Percentiles rank a stretch among this genome's conserved stretches.
These are phyloP conservation scores for Penicillium dipodomyicola DNA, from an alignment of 495 filamentous ascomycete genomes.

Conservation along the genomic window DNA sequence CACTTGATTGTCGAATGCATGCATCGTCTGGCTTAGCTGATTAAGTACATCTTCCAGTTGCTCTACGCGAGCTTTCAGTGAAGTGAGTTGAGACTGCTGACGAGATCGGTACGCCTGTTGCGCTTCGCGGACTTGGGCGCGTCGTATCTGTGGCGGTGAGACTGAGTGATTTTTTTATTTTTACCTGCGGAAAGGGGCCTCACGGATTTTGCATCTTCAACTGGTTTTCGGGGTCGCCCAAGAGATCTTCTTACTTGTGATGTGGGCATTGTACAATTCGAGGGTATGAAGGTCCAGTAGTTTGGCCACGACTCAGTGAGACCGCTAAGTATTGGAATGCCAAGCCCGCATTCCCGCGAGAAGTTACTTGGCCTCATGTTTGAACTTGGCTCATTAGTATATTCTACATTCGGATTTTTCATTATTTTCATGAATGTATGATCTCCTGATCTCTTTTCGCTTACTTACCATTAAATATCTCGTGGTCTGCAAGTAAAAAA, in stretches of 20 bases:
- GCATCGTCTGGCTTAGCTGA: conserved; percentile 13
- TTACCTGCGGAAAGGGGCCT: background rate
- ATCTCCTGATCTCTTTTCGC: background rate
- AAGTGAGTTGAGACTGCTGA: conserved; percentile 18
- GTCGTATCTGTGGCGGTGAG: conserved; percentile 11
- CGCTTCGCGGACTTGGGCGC: conserved; percentile 22
- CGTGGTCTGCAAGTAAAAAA: background rate
- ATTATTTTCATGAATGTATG: background rate
- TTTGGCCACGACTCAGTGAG: background rate
- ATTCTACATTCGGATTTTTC: background rate
- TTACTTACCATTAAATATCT: background rate
- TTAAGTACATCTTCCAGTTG: conserved; percentile 20
- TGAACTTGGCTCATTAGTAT: background rate
- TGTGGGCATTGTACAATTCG: background rate
- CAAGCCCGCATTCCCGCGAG: background rate
- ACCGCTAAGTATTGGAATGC: background rate
- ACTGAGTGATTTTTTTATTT: background rate
- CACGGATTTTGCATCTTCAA: conserved; percentile 2
- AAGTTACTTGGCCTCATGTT: background rate
- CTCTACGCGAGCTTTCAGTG: conserved; percentile 18
- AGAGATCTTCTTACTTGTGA: background rate
- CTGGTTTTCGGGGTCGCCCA: conserved; percentile 1
- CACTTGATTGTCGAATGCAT: conserved; percentile 13
- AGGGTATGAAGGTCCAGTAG: background rate
- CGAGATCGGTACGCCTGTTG: conserved; percentile 24